A percentile compares a stretch with the other conserved stretches of the same genome.
These are phyloP conservation scores for Fusarium decemcellulare DNA, from an alignment of 2,329 filamentous ascomycete genomes.

Conservation along the genomic window DNA sequence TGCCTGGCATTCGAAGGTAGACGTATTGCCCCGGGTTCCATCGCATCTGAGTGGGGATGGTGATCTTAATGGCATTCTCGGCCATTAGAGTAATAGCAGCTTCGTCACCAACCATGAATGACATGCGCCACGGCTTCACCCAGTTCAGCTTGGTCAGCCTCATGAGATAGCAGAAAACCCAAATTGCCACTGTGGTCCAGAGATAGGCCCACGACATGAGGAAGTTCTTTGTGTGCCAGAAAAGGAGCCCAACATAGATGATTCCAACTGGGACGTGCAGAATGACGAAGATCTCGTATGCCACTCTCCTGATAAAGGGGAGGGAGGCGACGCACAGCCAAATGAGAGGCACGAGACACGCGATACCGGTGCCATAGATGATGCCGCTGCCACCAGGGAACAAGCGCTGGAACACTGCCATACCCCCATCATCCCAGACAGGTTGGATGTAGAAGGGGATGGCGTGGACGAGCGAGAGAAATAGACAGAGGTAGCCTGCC, in stretches of 20 bases:
- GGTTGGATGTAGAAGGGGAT: background rate
- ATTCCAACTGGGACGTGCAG: background rate
- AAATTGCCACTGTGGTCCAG: background rate
- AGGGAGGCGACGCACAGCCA: background rate
- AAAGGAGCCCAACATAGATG: background rate
- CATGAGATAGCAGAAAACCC: background rate
- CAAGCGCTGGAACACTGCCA: background rate
- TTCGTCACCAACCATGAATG: slow-evolving; percentile 92
- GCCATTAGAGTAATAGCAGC: slow-evolving; percentile 90
- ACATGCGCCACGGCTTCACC: slow-evolving; percentile 82
- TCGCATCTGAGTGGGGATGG: slow-evolving; percentile 80
- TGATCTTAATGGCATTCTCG: slow-evolving; percentile 96
- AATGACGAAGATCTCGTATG: background rate
- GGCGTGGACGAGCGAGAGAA: background rate
- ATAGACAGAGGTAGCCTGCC: background rate
- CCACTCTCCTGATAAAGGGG: background rate
- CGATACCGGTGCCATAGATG: slow-evolving; percentile 74
- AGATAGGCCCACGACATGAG: background rate
- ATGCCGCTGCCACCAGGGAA: background rate
- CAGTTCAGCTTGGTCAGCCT: slow-evolving; percentile 60
- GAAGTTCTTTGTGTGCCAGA: background rate
- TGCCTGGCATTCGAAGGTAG: background rate
- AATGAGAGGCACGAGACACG: background rate
- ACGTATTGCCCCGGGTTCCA: background rate
- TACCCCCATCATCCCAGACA: background rate